A percentile compares a stretch with the other conserved stretches of the same genome.
Evolutionary conservation across 148 eudicot species (phyloP).

Genomic region (Dianthus caryophyllus): DNA sequence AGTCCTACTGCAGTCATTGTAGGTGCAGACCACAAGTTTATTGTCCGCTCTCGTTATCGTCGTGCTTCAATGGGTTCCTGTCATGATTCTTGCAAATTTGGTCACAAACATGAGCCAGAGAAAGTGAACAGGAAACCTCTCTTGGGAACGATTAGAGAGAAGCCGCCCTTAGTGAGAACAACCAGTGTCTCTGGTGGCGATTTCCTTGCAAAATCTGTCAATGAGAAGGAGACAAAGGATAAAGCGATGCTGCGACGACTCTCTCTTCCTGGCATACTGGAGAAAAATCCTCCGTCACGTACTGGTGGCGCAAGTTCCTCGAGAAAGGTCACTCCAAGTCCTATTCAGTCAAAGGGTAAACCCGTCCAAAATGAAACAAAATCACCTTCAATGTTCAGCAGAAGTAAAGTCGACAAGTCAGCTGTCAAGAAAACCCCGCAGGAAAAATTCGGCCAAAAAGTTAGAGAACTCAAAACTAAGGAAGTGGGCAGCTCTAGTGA

Average conservation of each 20-base stretch:
- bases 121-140: constrained; percentile 25
- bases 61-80: constrained; percentile 57
- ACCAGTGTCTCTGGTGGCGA: constrained; percentile 14
- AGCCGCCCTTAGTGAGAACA: constrained; percentile 16
- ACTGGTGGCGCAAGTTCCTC: constrained; percentile 10
- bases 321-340: constrained; percentile 10
- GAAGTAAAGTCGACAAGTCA: constrained; percentile 17
- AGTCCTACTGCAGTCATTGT: constrained; percentile 22
- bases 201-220: constrained; percentile 12
- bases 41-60: constrained; percentile 54
- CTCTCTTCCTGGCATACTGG: constrained; percentile 34
- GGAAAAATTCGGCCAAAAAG: constrained; percentile 27
- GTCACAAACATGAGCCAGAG: constrained; percentile 29
- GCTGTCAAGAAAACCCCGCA: constrained; percentile 17
- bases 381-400: constrained; percentile 18
- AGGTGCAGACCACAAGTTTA: constrained; percentile 27
- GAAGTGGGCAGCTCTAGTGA: constrained; percentile 15
- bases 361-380: constrained; percentile 15
- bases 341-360: constrained; percentile 20
- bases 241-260: constrained; percentile 33
- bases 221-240: constrained; percentile 26
- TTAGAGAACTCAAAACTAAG: constrained; percentile 26
- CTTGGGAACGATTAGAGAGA: constrained; percentile 29
- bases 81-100: constrained; percentile 72
- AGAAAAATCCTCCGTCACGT: constrained; percentile 9